Evolutionary conservation across 2,329 filamentous ascomycete species (phyloP), one percentile per base, ranked within the genome.

Genomic region (Penicillium aurantiogriseum): DNA sequence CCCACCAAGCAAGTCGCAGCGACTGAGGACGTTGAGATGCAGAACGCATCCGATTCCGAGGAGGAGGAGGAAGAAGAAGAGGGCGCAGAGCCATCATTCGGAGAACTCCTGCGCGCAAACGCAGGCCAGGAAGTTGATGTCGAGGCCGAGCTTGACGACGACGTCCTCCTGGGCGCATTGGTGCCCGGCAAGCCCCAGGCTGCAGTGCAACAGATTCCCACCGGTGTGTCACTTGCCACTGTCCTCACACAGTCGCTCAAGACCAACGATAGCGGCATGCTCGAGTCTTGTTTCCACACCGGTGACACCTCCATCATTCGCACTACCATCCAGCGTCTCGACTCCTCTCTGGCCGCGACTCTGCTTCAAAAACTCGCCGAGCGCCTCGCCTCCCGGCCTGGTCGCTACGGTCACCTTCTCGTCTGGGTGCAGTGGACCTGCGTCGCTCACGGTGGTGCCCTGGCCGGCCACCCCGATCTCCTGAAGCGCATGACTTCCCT

Each of bases 361-460:
- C 83, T 99, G 10, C 84, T 99, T 56, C 86, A 87, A 69, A 92
- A 91, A 74, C 84, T 99, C 51, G 91, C 94, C 9, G 89, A 95
- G 66, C 85, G 92, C 58, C 85, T 99, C 72, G 88, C 96, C 76
- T 85, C 89, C 64, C 86, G 91, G 44, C 94, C 94, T 1, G 94
- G 93, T 4, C 86, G 94, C 54, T 93, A 94, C 15, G 92, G 92
- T 51, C 90, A 88, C 70, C 84, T 99, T 33, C 92, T 97, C 83
- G 85, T 89, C 17, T 99, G 94, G 92, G 89, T 97, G 43, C 92
- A 97, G 76, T 96, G 92, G 91, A 93, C 91, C 1, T 84, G 97
- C 54, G 86, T 97, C 35, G 88, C 90, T 2, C 94, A 99, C 71
- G 94, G 94, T 64, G 94, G 93, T 63, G 92, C 92, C 52, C 81